Evolutionary conservation across 495 filamentous ascomycete genomes (phyloP).

Genomic region (Neurospora discreta): DNA sequence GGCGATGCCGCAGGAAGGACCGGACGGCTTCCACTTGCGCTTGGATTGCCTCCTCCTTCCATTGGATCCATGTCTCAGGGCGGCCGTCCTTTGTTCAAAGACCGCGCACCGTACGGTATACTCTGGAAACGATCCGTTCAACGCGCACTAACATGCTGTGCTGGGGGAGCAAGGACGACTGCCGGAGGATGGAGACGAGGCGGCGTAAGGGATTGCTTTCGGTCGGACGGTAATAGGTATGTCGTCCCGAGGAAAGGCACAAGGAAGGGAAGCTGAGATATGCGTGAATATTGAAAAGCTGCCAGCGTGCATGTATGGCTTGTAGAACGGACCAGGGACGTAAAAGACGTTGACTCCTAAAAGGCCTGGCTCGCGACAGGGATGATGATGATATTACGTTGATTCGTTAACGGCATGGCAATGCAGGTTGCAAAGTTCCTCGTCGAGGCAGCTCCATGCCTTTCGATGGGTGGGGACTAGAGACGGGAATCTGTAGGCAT

Average conservation of each 20-base stretch:
- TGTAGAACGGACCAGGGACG: not conserved
- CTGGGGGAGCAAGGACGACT: not conserved
- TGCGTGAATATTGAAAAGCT: not conserved
- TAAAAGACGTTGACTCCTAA: not conserved
- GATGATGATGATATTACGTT: not conserved
- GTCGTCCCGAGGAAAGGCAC: not conserved
- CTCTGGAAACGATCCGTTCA: not conserved
- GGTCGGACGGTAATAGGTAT: not conserved
- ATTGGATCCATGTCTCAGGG: conserved; percentile 14
- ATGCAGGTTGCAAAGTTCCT: not conserved
- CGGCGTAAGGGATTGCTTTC: not conserved
- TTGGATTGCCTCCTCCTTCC: conserved; percentile 16
- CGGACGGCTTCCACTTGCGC: not conserved
- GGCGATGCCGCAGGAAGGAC: conserved; percentile 1
- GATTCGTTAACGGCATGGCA: not conserved
- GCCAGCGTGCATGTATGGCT: not conserved
- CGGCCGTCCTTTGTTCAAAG: not conserved
- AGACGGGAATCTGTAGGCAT: not conserved
- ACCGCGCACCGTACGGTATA: not conserved
- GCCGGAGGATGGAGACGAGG: not conserved
- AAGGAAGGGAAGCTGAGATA: not conserved
- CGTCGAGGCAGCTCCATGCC: not conserved
- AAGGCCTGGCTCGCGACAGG: not conserved
- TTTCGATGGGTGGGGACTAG: not conserved
- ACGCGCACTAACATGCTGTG: conserved; percentile 6